Conservation (phyloP, 352 stramenopile species). For the Pythium vanterpoolii region DNA sequence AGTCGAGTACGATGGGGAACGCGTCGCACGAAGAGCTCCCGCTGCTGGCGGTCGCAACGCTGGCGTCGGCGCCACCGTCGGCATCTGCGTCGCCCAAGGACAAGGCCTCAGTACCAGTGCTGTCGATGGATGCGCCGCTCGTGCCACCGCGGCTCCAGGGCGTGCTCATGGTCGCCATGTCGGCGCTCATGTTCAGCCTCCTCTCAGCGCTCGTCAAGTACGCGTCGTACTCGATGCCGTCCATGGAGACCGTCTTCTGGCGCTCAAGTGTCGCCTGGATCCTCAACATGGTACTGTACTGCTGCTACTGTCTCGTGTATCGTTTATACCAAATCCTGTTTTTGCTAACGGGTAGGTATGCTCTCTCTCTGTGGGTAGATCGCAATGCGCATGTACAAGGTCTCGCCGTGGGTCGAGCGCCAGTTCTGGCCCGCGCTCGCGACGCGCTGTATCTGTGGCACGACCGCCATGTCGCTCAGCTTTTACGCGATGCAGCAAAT, state of each 20-base stretch:
- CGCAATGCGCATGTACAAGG: slow-evolving; percentile 29
- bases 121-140: no score
- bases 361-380: not conserved
- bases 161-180: slow-evolving; percentile 42
- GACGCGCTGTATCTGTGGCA: slow-evolving; percentile 43
- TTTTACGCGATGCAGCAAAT: slow-evolving; percentile 57
- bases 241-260: slow-evolving; percentile 70
- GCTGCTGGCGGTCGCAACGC: not conserved
- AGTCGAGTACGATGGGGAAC: no score
- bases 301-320: not conserved
- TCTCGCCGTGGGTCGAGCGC: slow-evolving; percentile 31
- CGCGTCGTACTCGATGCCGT: slow-evolving; percentile 40
- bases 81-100: not conserved
- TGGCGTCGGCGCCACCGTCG: not conserved
- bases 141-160: slow-evolving; percentile 23
- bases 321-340: no score
- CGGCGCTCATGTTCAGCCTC: slow-evolving; percentile 56
- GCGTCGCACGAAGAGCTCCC: slow-evolving; percentile 6
- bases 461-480: slow-evolving; percentile 36
- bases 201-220: slow-evolving; percentile 58
- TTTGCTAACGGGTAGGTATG: not conserved
- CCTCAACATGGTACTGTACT: slow-evolving; percentile 35
- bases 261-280: slow-evolving; percentile 49
- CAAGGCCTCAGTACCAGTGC: not conserved
- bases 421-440: slow-evolving; percentile 35